Percentiles rank a stretch among this genome's conserved stretches.
Evolutionary conservation across 2,329 filamentous ascomycete species (phyloP).

Genomic region (Aspergillus sp.): DNA sequence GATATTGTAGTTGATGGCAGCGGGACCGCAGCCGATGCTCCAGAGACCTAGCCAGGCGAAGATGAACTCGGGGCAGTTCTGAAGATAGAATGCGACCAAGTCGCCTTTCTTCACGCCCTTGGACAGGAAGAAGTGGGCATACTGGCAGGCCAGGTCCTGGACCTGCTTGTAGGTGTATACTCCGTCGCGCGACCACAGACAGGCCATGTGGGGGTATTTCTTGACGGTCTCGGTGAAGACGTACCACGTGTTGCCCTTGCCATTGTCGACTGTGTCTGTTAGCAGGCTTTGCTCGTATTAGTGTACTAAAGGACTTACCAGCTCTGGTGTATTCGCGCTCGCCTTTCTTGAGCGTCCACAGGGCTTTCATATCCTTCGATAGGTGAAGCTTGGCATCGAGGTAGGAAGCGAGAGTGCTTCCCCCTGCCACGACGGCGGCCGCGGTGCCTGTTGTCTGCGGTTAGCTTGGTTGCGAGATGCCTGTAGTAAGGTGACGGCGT

Average conservation of each 20-base stretch:
- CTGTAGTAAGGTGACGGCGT: no score
- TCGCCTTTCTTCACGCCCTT: constrained; percentile 51
- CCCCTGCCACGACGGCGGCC: constrained; percentile 18
- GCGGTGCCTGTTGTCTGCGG: constrained; percentile 14
- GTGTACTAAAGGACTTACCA: constrained; percentile 37
- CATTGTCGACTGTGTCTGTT: constrained; percentile 36
- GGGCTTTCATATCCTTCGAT: constrained; percentile 47
- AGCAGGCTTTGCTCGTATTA: constrained; percentile 2
- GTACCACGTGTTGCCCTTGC: constrained; percentile 55
- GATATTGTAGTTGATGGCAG: constrained; percentile 63
- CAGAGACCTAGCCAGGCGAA: constrained; percentile 56
- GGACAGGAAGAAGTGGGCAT: constrained; percentile 52
- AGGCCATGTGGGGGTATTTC: constrained; percentile 44
- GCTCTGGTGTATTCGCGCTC: constrained; percentile 41
- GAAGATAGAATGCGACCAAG: constrained; percentile 57
- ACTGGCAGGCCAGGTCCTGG: constrained; percentile 50
- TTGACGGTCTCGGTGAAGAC: constrained; percentile 51
- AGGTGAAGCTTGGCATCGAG: constrained; percentile 60
- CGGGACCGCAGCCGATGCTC: constrained; percentile 58
- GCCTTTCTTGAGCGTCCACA: constrained; percentile 37
- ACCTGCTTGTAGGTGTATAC: constrained; percentile 52
- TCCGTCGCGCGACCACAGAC: constrained; percentile 58
- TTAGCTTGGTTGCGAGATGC: no score
- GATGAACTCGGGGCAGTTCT: constrained; percentile 58
- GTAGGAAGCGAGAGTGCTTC: constrained; percentile 22